Percentiles rank a stretch among this genome's conserved stretches.
These are phyloP conservation scores for Podosphaera fusca DNA, from an alignment of 2,329 filamentous ascomycete genomes.

Conservation along the genomic window DNA sequence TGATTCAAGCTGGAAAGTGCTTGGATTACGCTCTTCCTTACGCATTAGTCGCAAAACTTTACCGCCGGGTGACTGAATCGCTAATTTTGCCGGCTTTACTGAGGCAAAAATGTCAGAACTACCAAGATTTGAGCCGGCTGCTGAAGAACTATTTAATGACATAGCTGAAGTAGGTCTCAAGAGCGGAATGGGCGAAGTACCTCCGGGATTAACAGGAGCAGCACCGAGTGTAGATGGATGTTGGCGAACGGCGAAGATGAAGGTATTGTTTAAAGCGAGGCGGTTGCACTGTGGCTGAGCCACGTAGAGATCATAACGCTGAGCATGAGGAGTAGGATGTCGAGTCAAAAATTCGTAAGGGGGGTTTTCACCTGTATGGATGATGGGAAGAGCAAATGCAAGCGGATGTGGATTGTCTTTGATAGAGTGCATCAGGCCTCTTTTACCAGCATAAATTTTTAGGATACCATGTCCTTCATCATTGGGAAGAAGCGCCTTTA, in stretches of 20 bases:
- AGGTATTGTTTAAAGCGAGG: conserved; percentile 85
- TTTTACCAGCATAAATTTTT: conserved; percentile 82
- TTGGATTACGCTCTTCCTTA: conserved; percentile 38
- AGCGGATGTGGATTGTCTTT: conserved; percentile 87
- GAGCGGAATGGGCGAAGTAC: conserved; percentile 33
- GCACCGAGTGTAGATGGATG: conserved; percentile 44
- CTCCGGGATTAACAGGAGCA: conserved; percentile 17
- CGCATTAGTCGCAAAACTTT: conserved; percentile 79
- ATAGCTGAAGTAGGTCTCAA: conserved; percentile 36
- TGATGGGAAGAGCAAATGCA: conserved; percentile 70
- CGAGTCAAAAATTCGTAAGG: conserved; percentile 80
- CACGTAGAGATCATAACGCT: conserved; percentile 89
- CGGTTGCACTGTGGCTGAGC: conserved; percentile 82
- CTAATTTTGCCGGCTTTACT: conserved; percentile 81
- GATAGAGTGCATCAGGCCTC: conserved; percentile 91
- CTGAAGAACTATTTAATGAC: conserved; percentile 38
- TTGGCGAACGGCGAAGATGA: conserved; percentile 87
- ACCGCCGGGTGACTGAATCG: conserved; percentile 79
- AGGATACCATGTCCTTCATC: conserved; percentile 75
- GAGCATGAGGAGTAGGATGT: conserved; percentile 93
- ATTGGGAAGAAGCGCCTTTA: conserved; percentile 78
- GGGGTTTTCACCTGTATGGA: conserved; percentile 80
- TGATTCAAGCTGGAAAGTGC: conserved; percentile 16
- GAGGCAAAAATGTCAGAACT: conserved; percentile 27
- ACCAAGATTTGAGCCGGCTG: conserved; percentile 32